Conservation (phyloP, 257 asterid genomes). For the Ilex aquifolium region DNA sequence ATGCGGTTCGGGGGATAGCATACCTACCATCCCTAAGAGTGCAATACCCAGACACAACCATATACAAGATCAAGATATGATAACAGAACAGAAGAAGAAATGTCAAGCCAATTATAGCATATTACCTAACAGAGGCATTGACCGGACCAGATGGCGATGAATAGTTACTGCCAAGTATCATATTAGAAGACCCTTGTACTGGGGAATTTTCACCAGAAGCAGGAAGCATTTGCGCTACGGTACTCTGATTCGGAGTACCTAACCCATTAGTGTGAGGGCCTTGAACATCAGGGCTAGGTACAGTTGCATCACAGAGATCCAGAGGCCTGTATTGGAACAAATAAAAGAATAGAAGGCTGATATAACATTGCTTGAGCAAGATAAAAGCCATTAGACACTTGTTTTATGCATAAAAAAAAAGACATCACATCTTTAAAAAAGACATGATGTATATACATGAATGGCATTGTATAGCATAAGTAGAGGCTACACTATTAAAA, state of each 20-base stretch:
- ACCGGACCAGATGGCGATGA: slow-evolving; percentile 56
- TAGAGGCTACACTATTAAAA: not conserved
- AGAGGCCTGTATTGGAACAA: slow-evolving; percentile 63
- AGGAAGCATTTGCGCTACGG: slow-evolving; percentile 39
- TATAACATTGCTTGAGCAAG: too few species aligned
- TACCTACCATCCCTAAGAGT: slow-evolving; percentile 63
- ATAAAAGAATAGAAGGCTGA: not conserved
- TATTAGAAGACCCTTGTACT: slow-evolving; percentile 54
- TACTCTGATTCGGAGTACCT: slow-evolving; percentile 49
- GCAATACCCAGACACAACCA: slow-evolving; percentile 11
- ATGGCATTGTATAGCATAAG: not conserved
- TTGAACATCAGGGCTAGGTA: slow-evolving; percentile 63
- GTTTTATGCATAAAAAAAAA: slow-evolving; percentile 2
- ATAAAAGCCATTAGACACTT: too few species aligned
- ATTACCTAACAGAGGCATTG: slow-evolving; percentile 63
- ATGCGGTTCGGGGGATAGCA: slow-evolving; percentile 56
- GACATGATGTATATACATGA: not conserved
- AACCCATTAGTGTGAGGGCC: slow-evolving; percentile 54
- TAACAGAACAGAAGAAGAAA: slow-evolving; percentile 4
- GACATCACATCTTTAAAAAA: slow-evolving; percentile 3
- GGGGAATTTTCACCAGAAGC: slow-evolving; percentile 49
- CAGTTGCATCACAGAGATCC: slow-evolving; percentile 65
- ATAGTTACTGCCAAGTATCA: slow-evolving; percentile 53
- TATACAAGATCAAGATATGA: not conserved
- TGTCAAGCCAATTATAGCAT: slow-evolving; percentile 18